Percentiles rank a stretch among this genome's conserved stretches.
These are phyloP conservation scores for Xylaria cubensis DNA, from an alignment of 495 filamentous ascomycete species.

Conservation along the genomic window DNA sequence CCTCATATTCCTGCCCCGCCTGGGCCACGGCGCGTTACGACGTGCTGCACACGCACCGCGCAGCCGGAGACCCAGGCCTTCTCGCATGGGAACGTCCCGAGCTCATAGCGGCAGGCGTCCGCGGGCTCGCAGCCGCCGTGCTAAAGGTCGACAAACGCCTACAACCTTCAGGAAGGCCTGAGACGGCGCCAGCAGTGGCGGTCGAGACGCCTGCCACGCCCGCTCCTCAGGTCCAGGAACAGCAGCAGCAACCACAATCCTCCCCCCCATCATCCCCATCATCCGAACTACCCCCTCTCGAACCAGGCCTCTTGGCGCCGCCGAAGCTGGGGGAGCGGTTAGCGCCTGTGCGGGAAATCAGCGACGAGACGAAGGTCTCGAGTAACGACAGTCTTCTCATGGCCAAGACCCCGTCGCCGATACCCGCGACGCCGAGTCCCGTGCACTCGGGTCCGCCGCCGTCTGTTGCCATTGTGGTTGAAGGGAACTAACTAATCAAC, in stretches of 20 bases:
- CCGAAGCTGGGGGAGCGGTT: constrained; percentile 23
- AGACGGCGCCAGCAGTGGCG: constrained; percentile 28
- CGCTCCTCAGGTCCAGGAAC: not conserved
- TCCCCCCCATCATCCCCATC: constrained; percentile 26
- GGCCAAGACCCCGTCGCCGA: constrained; percentile 27
- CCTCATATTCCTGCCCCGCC: constrained; percentile 50
- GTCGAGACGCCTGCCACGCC: constrained; percentile 20
- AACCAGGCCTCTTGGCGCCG: constrained; percentile 31
- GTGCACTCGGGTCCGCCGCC: constrained; percentile 12
- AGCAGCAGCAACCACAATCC: not conserved
- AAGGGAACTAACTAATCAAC: not conserved
- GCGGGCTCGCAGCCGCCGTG: constrained; percentile 46
- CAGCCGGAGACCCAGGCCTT: constrained; percentile 40
- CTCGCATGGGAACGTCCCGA: constrained; percentile 53
- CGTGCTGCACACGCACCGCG: constrained; percentile 47
- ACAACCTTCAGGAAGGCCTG: constrained; percentile 34
- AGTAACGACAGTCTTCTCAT: constrained; percentile 27
- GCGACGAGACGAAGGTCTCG: constrained; percentile 36
- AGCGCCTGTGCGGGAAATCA: constrained; percentile 30
- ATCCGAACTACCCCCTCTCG: constrained; percentile 19
- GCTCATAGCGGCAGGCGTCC: constrained; percentile 47
- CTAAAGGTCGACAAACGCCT: constrained; percentile 42
- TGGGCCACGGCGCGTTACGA: constrained; percentile 52
- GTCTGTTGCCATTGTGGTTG: not conserved
- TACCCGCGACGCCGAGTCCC: constrained; percentile 27